These are phyloP conservation scores for Salix koriyanagi DNA, from an alignment of 345 rosid genomes.

Conservation along the genomic window DNA sequence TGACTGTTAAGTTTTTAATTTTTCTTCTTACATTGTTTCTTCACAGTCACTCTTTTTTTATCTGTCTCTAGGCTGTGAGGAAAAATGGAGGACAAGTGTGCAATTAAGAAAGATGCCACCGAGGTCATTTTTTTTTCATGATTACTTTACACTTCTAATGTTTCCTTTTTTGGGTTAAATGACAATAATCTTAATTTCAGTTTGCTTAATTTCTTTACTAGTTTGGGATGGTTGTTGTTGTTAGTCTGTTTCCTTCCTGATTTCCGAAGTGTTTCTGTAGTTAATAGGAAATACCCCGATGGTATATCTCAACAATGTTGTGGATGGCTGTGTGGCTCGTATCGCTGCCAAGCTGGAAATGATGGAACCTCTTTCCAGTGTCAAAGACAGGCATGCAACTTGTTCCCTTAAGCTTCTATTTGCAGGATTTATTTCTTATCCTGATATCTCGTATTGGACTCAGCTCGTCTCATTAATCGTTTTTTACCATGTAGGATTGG, in stretches of 20 bases:
- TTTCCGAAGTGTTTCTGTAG: conserved; percentile 27
- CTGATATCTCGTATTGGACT: too few relatives aligned
- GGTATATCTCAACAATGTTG: conserved; percentile 86
- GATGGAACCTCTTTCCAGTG: conserved; percentile 53
- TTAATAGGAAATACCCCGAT: conserved; percentile 92
- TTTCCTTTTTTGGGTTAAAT: not conserved
- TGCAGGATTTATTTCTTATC: too few relatives aligned
- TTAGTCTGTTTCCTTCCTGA: too few relatives aligned
- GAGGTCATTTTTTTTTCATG: conserved; percentile 4
- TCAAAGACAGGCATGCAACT: conserved; percentile 59
- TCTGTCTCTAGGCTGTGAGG: not conserved
- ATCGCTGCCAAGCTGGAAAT: conserved; percentile 92
- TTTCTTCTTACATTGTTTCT: too few relatives aligned
- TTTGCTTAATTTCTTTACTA: too few relatives aligned
- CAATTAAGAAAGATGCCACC: conserved; percentile 14
- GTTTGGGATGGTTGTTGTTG: too few relatives aligned
- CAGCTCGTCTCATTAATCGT: too few relatives aligned
- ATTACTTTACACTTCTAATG: not conserved
- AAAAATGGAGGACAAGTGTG: conserved; percentile 3
- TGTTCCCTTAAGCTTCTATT: too few relatives aligned
- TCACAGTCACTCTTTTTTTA: too few relatives aligned
- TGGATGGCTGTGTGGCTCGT: conserved; percentile 69
- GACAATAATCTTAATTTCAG: too few relatives aligned
- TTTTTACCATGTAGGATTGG: conserved; percentile 57
- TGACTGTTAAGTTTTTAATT: too few relatives aligned